Evolutionary conservation across 495 filamentous ascomycete genomes (phyloP), one percentile per base, ranked within the genome.

Genomic region (Delitschia confertaspora): DNA sequence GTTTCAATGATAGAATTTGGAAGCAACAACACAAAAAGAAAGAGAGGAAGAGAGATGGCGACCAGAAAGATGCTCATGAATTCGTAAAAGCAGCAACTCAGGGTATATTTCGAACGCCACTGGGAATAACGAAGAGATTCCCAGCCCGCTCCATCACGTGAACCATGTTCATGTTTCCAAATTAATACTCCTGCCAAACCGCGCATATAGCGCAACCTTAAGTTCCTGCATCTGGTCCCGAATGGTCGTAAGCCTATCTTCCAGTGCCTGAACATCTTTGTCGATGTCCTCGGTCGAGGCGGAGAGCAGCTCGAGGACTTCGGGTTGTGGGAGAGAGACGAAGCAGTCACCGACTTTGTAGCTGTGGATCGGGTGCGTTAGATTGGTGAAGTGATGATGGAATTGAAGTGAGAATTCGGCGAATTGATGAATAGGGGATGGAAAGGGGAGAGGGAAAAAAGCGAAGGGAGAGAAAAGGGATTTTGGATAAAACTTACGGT

Each of bases 271-370:
- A 1, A 95, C 80, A 25, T 89, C 84, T 31, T 78, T 65, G 42
- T 91, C 82, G 35, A 93, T 78, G 55, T 71, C 70, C 44, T 80
- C 73, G 2, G 78, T 78, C 1, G 83, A 83, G 11, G 75, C 61
- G 9, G 79, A 67, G 6, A 98, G 80, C 58, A 95, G 69, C 42
- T 86, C 74, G 60, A 94, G 88, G 9, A 87, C 89, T 54, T 96
- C 83, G 18, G 74, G 57, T 10, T 93, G 71, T 1, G 86, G 82
- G 10, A 98, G 66, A 24, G 85, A 83, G 57, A 96, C 74, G 70
- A 96, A 98, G 19, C 87, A 79, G 61, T 98, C 93, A 27, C 91
- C 91, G 42, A 98, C 85, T 69, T 93, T 93, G 69, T 95, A 96
- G 8, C 89, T 96, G 55, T 19, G 27, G 34, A 16, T 19, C 27